phyloP scores from a whole-genome alignment of 2,329 filamentous ascomycete genomes.

The Furcasterigmium furcatum region DNA sequence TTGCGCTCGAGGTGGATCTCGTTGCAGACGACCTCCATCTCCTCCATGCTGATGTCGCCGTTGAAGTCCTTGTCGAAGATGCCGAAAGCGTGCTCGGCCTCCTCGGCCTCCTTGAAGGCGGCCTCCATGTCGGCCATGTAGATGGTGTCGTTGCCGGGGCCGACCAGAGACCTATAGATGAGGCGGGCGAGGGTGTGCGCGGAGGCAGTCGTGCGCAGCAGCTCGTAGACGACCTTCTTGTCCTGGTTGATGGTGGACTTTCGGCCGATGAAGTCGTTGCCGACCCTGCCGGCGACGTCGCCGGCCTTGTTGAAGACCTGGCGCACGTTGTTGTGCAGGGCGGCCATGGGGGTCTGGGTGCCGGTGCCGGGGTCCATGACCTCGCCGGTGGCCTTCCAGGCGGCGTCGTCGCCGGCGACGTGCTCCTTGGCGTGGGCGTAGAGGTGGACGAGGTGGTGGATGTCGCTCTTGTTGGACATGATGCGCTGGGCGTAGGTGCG shows the following conservation, averaged over 20 bases:
- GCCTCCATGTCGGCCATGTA: constrained; percentile 72
- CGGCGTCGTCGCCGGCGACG: constrained; percentile 49
- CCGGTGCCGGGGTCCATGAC: constrained; percentile 48
- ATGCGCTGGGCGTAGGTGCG: constrained; percentile 89
- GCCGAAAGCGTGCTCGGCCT: constrained; percentile 82
- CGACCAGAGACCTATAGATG: constrained; percentile 80
- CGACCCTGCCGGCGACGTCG: constrained; percentile 79
- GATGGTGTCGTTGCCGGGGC: constrained; percentile 73
- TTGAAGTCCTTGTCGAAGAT: constrained; percentile 98
- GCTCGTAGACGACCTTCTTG: constrained; percentile 76
- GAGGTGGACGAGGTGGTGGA: constrained; percentile 54
- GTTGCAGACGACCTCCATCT: constrained; percentile 88
- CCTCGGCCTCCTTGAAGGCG: constrained; percentile 79
- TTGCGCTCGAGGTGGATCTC: constrained; percentile 95
- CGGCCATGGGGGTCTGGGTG: constrained; percentile 68
- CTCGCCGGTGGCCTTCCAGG: constrained; percentile 37
- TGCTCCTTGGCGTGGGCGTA: constrained; percentile 76
- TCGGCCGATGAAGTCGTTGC: constrained; percentile 87
- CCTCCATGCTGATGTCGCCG: constrained; percentile 92
- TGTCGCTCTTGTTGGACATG: constrained; percentile 88
- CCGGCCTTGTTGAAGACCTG: constrained; percentile 77
- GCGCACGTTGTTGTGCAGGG: constrained; percentile 72
- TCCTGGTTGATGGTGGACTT: constrained; percentile 71
- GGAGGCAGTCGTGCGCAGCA: constrained; percentile 69
- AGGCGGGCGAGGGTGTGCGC: constrained; percentile 84